Base-by-base conservation (phyloP, 2,329 filamentous ascomycete genomes). In the Fusarium sulawesiense region DNA sequence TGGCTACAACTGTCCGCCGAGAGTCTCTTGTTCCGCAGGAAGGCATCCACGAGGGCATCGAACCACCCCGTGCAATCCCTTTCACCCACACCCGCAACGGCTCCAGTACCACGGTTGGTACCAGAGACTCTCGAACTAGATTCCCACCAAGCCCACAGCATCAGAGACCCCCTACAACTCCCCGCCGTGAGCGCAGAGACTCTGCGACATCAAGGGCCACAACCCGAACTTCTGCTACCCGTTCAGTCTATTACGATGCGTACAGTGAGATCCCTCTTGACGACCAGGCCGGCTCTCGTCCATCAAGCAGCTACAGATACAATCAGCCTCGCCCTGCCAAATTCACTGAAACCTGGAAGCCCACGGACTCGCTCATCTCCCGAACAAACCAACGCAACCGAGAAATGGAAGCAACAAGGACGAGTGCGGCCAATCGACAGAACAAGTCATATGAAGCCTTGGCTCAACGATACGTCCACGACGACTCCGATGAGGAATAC, bases 61-160 rank as follows among this genome's bases (percentile, higher is more conserved):
- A 81, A 37, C 82, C 82, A 3, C 86, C 86, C 1, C 84, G 83
- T 1, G 87, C 86, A 1, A 85, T 97, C 51, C 90, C 94, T 0
- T 98, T 97, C 79, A 88, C 92, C 80, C 91, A 96, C 76, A 97
- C 92, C 1, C 88, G 94, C 34, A 85, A 83, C 18, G 83, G 87
- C 48, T 93, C 90, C 4, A 85, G 87, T 13, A 85, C 87, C 32
- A 89, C 87, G 6, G 79, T 85, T 49, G 81, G 81, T 25, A 86
- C 84, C 41, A 83, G 83, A 51, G 84, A 88, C 69, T 89, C 89
- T 0, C 85, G 84, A 40, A 65, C 81, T 60, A 83, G 89, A 71
- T 81, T 89, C 14, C 86, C 88, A 12, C 84, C 83, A 67, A 82
- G 65, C 46, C 65, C 86, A 47, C 85, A 88, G 69, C 86, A 89